phyloP scores from a whole-genome alignment of 768 basidiomycete species.

The Tubosaeta sp. region DNA sequence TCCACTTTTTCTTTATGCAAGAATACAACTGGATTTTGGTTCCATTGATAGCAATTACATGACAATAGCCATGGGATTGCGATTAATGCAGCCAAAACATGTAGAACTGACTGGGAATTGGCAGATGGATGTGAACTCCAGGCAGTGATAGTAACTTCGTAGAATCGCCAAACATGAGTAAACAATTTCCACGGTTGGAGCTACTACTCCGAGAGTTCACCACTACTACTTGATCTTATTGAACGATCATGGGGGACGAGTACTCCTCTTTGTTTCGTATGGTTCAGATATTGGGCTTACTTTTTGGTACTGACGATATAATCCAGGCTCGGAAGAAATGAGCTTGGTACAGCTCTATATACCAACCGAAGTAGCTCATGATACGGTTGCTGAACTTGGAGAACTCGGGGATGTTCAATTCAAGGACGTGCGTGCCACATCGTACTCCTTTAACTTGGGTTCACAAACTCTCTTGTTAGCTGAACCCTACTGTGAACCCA shows the following conservation, averaged over 20 bases:
- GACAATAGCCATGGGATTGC: too few species aligned
- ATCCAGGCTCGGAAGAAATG: conserved; percentile 92
- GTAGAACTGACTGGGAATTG: too few species aligned
- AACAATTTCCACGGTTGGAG: conserved; percentile 7
- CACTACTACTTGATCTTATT: neutral
- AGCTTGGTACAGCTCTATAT: conserved; percentile 96
- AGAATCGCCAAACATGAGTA: conserved; percentile 19
- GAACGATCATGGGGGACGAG: conserved; percentile 59
- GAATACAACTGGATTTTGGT: too few species aligned
- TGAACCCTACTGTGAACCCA: conserved; percentile 92
- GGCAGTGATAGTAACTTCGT: too few species aligned
- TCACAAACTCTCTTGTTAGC: conserved; percentile 39
- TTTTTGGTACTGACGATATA: conserved; percentile 3
- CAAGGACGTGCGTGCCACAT: conserved; percentile 73
- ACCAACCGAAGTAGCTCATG: conserved; percentile 95
- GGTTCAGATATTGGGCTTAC: neutral
- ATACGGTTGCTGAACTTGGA: conserved; percentile 91
- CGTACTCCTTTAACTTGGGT: neutral
- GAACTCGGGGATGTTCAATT: conserved; percentile 96
- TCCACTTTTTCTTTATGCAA: too few species aligned
- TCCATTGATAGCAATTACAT: too few species aligned
- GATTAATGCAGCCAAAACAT: too few species aligned
- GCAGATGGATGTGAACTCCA: too few species aligned
- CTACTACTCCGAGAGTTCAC: neutral
- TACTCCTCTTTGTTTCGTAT: conserved; percentile 83